Conservation (phyloP, 108 stramenopile species). For the Pseudonitzschia pungens region DNA sequence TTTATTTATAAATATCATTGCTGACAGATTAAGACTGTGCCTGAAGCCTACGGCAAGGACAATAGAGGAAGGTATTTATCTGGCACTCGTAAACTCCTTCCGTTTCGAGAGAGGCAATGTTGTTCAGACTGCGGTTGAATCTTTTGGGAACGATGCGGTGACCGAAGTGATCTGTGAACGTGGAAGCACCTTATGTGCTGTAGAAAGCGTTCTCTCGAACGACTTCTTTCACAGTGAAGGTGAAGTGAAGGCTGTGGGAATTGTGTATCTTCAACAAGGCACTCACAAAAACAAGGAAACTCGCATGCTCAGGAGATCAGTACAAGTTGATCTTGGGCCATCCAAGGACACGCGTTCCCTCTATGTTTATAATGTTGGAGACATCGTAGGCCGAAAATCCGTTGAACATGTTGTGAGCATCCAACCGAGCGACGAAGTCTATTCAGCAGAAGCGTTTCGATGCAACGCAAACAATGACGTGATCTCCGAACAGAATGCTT, state of each 20-base stretch:
- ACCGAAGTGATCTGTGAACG: slow-evolving; percentile 14
- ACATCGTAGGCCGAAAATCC: neutral
- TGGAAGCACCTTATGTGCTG: slow-evolving; percentile 14
- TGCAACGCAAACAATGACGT: slow-evolving; percentile 14
- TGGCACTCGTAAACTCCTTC: slow-evolving; percentile 23
- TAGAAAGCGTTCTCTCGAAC: slow-evolving; percentile 21
- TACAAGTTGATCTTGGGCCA: neutral
- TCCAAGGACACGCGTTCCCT: neutral
- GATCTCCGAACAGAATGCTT: neutral
- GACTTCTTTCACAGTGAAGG: slow-evolving; percentile 26
- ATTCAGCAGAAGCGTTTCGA: slow-evolving; percentile 23
- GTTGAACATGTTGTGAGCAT: neutral
- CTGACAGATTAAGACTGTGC: slow-evolving; percentile 8
- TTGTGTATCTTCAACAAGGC: slow-evolving; percentile 20
- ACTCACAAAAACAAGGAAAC: neutral
- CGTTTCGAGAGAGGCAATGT: slow-evolving; percentile 20
- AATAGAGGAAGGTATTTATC: neutral
- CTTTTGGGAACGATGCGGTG: neutral
- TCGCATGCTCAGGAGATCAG: neutral
- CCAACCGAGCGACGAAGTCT: neutral
- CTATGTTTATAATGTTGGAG: slow-evolving; percentile 5
- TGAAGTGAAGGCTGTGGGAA: slow-evolving; percentile 10
- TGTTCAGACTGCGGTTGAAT: slow-evolving; percentile 15
- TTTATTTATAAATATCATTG: too few species aligned
- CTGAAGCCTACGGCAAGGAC: neutral